These are phyloP conservation scores for Botrytis hyacinthi DNA, from an alignment of 2,329 filamentous ascomycete genomes.

Conservation along the genomic window DNA sequence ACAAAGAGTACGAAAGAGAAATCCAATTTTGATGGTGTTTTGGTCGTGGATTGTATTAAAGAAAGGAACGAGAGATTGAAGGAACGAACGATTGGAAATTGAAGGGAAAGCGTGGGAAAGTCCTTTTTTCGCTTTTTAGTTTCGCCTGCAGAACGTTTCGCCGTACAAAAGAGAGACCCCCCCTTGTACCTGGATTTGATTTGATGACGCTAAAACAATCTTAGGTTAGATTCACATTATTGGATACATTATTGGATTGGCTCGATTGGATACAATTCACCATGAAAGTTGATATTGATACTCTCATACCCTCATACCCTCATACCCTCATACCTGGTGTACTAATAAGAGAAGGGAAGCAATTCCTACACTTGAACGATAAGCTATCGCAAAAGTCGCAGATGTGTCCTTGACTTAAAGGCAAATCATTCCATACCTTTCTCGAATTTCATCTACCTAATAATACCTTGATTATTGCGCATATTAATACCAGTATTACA, in stretches of 20 bases:
- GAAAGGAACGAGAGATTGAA: slow-evolving; percentile 1
- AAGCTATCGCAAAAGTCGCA: slow-evolving; percentile 11
- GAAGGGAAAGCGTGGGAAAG: not conserved
- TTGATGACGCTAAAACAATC: not conserved
- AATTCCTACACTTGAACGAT: not conserved
- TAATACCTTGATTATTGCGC: not conserved
- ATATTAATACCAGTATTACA: slow-evolving; percentile 24
- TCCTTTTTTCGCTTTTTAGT: not conserved
- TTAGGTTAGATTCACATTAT: not conserved
- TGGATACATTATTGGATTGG: not conserved
- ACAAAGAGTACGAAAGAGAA: not conserved
- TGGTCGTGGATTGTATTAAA: slow-evolving; percentile 6
- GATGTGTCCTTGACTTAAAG: slow-evolving; percentile 18
- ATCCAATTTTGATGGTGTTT: not conserved
- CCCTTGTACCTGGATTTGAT: not conserved
- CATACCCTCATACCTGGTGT: too few relatives aligned
- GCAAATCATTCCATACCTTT: not conserved
- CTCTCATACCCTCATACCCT: not conserved
- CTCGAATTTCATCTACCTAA: not conserved
- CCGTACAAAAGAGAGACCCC: not conserved
- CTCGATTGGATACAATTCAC: not conserved
- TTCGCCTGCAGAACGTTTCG: slow-evolving; percentile 2
- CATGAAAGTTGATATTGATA: too few relatives aligned
- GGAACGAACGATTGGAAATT: not conserved
- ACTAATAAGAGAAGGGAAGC: too few relatives aligned